Evolutionary conservation across 352 stramenopile species (phyloP).

Genomic region (Pythium periplocum): DNA sequence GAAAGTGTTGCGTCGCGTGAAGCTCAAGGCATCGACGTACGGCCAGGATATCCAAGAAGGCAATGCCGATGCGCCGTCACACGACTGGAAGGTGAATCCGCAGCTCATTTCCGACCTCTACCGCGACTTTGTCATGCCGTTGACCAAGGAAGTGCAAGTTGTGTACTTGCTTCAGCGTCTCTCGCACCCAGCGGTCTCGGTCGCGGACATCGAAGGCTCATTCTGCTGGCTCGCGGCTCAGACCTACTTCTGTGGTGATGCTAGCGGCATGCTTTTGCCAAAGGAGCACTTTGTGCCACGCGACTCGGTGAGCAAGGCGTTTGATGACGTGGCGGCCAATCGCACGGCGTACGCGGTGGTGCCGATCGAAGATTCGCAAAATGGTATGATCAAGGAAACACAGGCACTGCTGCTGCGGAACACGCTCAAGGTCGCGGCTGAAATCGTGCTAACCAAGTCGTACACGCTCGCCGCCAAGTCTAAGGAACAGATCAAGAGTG

Average conservation of each 20-base stretch:
- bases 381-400: conserved; percentile 85
- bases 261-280: conserved; percentile 10
- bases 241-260: conserved; percentile 54
- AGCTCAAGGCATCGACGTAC: conserved; percentile 96
- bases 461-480: conserved; percentile 67
- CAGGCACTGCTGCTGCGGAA: conserved; percentile 65
- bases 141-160: conserved; percentile 99
- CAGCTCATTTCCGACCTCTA: conserved; percentile 96
- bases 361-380: conserved; percentile 78
- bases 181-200: conserved; percentile 67
- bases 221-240: conserved; percentile 74
- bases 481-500: conserved; percentile 30
- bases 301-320: conserved; percentile 71
- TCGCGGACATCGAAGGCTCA: conserved; percentile 61
- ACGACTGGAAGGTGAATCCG: conserved; percentile 92
- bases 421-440: conserved; percentile 73
- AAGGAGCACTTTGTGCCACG: conserved; percentile 48
- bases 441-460: conserved; percentile 63
- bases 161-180: conserved; percentile 84
- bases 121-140: conserved; percentile 96
- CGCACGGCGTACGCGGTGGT: conserved; percentile 82
- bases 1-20: conserved; percentile 89
- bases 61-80: conserved; percentile 18
- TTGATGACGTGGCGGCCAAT: conserved; percentile 74
- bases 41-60: conserved; percentile 80